Base-by-base conservation (phyloP, 257 asterid species). In the Solanum pennellii region DNA sequence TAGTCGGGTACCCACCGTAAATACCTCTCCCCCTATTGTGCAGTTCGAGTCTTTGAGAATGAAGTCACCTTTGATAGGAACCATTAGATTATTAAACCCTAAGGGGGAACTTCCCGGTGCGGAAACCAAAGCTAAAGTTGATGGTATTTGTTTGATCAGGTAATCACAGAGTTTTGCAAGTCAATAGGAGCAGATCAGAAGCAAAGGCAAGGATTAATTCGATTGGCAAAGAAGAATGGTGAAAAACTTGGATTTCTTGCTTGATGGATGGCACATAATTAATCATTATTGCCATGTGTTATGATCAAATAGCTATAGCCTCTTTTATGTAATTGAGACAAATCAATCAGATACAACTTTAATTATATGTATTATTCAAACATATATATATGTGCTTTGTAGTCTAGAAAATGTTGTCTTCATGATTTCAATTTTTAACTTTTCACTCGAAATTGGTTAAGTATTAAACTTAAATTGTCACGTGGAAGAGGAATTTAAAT, bases 171-270 rank as follows among this genome's bases (percentile, higher is more conserved):
- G 90, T 96, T 95, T 90, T 96, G 99, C 94, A 96, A 94, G 88
- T 92, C 98, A 49, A 96, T 96, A 83, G 99, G 99, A 88, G 99
- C 99, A 35, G 99, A 96, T 88, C 75, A 93, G 37, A 96, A 96
- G 86, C 98, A 94, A 90, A 87, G 98, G 87, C 98, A 95, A 91
- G 98, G 98, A 84, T 89, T 95, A 87, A 95, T 95, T 87, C 95
- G 99, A 79, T 87, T 96, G 62, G 99, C 99, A 2, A 96, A 96
- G 95, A 96, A 96, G 88, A 96, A 95, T 13, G 99, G 99, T 18
- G 99, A 95, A 80, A 93, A 88, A 89, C 98, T 95, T 27, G 98
- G 98, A 6, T 95, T 95, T 83, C 95, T 95, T 27, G 98, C 98
- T 72, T 95, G 92, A 95, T 79, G 65, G 62, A 52, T 52, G 84